Evolutionary conservation across 106 monocot genomes (phyloP), one percentile per base, ranked within the genome.

Genomic region (Dendrobium chrysotoxum): DNA sequence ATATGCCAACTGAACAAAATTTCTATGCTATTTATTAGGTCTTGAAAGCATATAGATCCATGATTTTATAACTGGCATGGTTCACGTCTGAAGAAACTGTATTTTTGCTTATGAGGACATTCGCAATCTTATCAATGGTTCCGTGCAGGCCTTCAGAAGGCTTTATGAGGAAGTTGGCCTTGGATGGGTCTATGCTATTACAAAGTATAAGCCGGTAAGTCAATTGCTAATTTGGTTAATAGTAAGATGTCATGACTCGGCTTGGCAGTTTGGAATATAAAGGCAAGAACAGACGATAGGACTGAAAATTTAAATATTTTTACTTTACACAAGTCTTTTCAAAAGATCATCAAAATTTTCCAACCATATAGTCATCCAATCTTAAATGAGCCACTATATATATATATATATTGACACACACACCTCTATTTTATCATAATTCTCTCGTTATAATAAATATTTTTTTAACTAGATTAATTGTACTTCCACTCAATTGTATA

Each of bases 191-290:
- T 96, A 92, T 84, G 86, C 88, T 42, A 80, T 93, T 81, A 93
- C 96, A 42, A 93, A 92, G 86, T 96, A 93, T 86, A 90, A 96
- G 57, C 93, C 96, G 72, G 96, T 93, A 85, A 93, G 91, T 87
- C 30, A 67, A 70, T 18, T 50, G 20, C 40, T 78, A 21, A 74
- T 41, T 40, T 18, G 39, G 17, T 74, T 8, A 40, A 74, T 42
- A 9, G 17, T 40, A 40, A 40, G 1, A 74, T 41, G 17, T 9
- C 21, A 13, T 4, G 35, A 35, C 35, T 35, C 35, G 35, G 35
- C 35, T 35, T 35, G 35, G 35, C 35, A 35, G 35, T 35, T 35
- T 35, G 35, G 35, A 35, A 35, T 35, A 35, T 35, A 35, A 35
- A 35, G 35, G 35, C 35, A 35, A 13, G 53, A 13, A 17, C 53